Base-by-base conservation (phyloP, 148 eudicot genomes). In the Silene uniflora region DNA sequence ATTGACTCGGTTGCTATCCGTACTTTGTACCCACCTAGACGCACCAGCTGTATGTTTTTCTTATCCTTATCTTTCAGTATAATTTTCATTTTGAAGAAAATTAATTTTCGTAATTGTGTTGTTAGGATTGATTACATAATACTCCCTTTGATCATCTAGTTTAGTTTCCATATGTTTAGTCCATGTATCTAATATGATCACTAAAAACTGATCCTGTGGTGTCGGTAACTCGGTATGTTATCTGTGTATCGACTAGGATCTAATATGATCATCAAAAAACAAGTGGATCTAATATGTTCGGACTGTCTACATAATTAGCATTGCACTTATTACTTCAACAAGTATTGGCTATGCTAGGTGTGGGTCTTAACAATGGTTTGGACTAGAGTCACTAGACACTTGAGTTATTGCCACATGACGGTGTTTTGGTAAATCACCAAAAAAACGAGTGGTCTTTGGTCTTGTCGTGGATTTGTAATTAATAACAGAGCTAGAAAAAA, bases 1-100 rank as follows among this genome's bases (percentile, higher is more conserved):
- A 79, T 93, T 60, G 98, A 93, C 80, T 77, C 96, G 0, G 67
- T 93, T 27, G 98, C 98, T 13, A 86, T 93, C 71, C 84, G 87
- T 19, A 75, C 88, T 29, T 79, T 93, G 1, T 89, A 82, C 62
- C 98, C 98, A 69, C 98, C 98, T 0, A 84, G 29, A 42, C 75
- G 88, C 7, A 84, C 98, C 23, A 80, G 46, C 27, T 0, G 98
- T 91, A 83, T 55, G 93, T 84, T n/a, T 89, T 13, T 63, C 12
- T 54, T 6, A 10, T n/a, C 35, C 56, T 52, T 52, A 52, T 52
- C 17, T 12, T 16, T 1, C 18, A 13, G 56, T 52, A 1, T 52
- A 0, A 52, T 14, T 1, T 52, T 52, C 17, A 52, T 39, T 39
- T 39, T 39, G 0, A 39, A 5, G 2, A 35, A 39, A 7, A 6